A percentile compares a stretch with the other conserved stretches of the same genome.
phyloP scores from a whole-genome alignment of 192 early-diverging fungal genomes.

The Gaertneriomyces sp. region DNA sequence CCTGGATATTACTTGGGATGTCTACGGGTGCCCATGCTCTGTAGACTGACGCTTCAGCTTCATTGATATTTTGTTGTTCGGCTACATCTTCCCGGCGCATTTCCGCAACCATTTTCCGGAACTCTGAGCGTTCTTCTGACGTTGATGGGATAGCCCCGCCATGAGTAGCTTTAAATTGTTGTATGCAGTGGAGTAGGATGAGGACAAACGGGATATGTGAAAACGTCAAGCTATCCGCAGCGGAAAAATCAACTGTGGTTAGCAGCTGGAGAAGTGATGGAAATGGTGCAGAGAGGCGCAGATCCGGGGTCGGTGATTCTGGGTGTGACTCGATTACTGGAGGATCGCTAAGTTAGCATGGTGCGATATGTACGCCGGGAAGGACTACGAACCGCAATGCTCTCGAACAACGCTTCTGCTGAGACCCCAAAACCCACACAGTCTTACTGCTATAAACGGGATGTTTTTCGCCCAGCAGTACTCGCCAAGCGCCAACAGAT shows the following conservation, averaged over 20 bases:
- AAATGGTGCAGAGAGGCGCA: slow-evolving; percentile 83
- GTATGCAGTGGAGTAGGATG: slow-evolving; percentile 72
- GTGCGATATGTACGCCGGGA: neutral
- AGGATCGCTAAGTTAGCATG: slow-evolving; percentile 8
- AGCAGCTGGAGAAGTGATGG: slow-evolving; percentile 59
- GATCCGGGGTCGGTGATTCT: slow-evolving; percentile 59
- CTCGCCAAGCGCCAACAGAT: slow-evolving; percentile 52
- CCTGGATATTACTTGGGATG: neutral
- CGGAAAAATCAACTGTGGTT: slow-evolving; percentile 63
- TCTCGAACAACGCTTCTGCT: slow-evolving; percentile 69
- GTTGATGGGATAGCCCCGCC: slow-evolving; percentile 56
- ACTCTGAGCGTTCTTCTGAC: slow-evolving; percentile 58
- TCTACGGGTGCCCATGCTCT: slow-evolving; percentile 54
- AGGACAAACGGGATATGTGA: slow-evolving; percentile 84
- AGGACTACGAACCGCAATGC: slow-evolving; percentile 65
- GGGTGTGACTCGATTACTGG: slow-evolving; percentile 90
- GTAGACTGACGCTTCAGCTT: slow-evolving; percentile 69
- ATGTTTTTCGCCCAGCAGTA: slow-evolving; percentile 63
- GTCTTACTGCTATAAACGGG: slow-evolving; percentile 65
- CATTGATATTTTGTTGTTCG: slow-evolving; percentile 79
- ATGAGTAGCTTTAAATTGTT: slow-evolving; percentile 68
- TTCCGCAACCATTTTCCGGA: slow-evolving; percentile 58
- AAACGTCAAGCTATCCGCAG: slow-evolving; percentile 63
- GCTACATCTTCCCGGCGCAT: slow-evolving; percentile 43
- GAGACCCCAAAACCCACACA: slow-evolving; percentile 75